These are phyloP conservation scores for Eustoma russellianum DNA, from an alignment of 257 asterid species.

Conservation along the genomic window DNA sequence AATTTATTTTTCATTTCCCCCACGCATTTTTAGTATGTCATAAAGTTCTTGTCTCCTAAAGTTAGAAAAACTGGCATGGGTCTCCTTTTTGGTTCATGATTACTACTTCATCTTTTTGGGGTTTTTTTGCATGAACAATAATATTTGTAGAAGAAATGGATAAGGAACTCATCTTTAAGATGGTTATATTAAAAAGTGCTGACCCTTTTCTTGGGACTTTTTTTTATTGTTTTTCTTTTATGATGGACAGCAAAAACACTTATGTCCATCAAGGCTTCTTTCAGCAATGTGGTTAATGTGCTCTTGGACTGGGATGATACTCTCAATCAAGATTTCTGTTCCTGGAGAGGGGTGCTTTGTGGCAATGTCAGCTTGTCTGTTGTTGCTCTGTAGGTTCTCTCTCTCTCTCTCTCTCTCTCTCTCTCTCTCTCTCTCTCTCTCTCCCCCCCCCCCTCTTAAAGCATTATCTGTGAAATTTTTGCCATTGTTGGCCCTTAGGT, in stretches of 20 bases:
- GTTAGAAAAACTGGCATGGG: neutral
- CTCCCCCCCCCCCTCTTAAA: no score
- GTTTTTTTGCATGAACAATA: neutral
- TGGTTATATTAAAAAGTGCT: no score
- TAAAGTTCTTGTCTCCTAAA: no score
- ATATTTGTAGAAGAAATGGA: neutral
- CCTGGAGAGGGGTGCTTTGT: conserved; percentile 88
- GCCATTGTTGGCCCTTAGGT: neutral
- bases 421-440: neutral
- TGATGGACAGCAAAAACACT: conserved; percentile 54
- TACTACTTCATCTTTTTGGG: neutral
- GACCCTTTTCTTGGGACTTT: no score
- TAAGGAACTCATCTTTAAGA: no score
- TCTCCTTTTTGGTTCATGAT: neutral
- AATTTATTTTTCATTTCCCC: neutral
- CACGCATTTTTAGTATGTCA: no score
- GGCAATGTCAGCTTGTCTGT: conserved; percentile 65
- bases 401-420: neutral
- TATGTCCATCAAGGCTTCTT: conserved; percentile 75
- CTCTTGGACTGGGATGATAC: conserved; percentile 80
- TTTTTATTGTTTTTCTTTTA: no score
- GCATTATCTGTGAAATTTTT: neutral
- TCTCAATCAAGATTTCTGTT: conserved; percentile 72
- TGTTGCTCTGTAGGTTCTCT: conserved; percentile 63
- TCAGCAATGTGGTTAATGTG: conserved; percentile 77